Evolutionary conservation across 2,329 filamentous ascomycete genomes (phyloP), one percentile per base, ranked within the genome.

Genomic region (Sporothrix brasiliensis): DNA sequence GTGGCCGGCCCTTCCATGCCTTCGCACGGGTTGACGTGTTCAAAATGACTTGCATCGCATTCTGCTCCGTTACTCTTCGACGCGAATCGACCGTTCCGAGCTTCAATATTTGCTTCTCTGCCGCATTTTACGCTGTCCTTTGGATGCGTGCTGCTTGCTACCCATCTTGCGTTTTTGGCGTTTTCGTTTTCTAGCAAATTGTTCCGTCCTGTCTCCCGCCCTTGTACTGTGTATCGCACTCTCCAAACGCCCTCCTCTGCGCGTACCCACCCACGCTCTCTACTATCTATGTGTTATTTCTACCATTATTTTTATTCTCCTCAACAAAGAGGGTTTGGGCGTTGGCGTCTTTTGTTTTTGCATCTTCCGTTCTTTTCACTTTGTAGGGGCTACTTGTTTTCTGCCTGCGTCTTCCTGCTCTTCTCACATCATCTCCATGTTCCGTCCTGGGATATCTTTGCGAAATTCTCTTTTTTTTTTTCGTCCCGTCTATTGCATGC

Each of bases 281-380:
- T 50, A 24, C 61, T 50, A 13, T 47, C 21, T 24, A 47, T 50
- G 11, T 24, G n/a, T 24, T 52, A 21, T 41, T 41, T 24, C 16
- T 53, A 34, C 30, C 10, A 9, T 21, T 49, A 24, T 13, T 34
- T 34, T 41, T 27, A n/a, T 39, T n/a, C 14, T 1, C 30, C 24
- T n/a, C 34, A 47, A 47, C 34, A 52, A 44, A 27, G 65, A 56
- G 30, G 50, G 52, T n/a, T 44, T 68, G 50, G 66, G 66, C 66
- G 66, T 68, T 68, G 66, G 66, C 66, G 66, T 68, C 52, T 67
- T 67, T 4, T 67, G 41, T 50, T 67, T 67, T 4, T 67, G 41
- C 3, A 13, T 67, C 3, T 27, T 44, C 24, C 13, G 2, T 24
- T 49, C 21, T 5, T 68, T 16, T 60, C 68, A 19, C 56, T 30